Evolutionary conservation across 2,329 filamentous ascomycete genomes (phyloP).

Genomic region (Alternaria sp.): DNA sequence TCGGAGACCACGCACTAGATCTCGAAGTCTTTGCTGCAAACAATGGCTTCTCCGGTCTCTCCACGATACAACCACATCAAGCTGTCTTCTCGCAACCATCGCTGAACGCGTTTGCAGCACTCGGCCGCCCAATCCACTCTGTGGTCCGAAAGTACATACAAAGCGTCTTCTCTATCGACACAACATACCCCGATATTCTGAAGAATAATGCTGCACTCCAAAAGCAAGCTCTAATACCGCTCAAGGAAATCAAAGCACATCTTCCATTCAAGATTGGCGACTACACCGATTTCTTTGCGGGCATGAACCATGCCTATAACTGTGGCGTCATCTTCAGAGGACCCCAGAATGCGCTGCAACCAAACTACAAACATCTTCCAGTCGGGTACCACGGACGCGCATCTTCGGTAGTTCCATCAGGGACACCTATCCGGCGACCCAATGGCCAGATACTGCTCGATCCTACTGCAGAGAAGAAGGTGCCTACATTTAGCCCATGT

Average conservation of each 20-base stretch:
- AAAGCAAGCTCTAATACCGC: constrained; percentile 64
- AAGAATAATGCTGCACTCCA: constrained; percentile 66
- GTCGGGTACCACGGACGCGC: constrained; percentile 83
- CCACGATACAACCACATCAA: constrained; percentile 63
- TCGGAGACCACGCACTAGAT: constrained; percentile 75
- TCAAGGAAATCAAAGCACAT: constrained; percentile 67
- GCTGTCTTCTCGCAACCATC: constrained; percentile 69
- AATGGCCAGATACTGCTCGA: constrained; percentile 75
- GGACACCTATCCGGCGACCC: constrained; percentile 74
- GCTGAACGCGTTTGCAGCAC: constrained; percentile 74
- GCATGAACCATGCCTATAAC: constrained; percentile 77
- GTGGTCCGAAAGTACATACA: constrained; percentile 74
- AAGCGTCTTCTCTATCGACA: constrained; percentile 66
- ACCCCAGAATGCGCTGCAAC: constrained; percentile 73
- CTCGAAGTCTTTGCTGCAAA: constrained; percentile 66
- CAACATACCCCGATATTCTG: constrained; percentile 65
- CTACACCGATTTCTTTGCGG: constrained; percentile 87
- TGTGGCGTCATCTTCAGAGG: constrained; percentile 76
- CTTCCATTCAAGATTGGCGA: constrained; percentile 80
- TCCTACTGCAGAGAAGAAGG: constrained; percentile 65
- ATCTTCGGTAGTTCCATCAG: constrained; percentile 76
- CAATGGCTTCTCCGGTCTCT: constrained; percentile 65
- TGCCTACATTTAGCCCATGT: constrained; percentile 68
- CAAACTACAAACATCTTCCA: constrained; percentile 81
- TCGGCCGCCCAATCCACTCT: constrained; percentile 71